These are phyloP conservation scores for Mimosa pudica DNA, from an alignment of 306 rosid species.

Conservation along the genomic window DNA sequence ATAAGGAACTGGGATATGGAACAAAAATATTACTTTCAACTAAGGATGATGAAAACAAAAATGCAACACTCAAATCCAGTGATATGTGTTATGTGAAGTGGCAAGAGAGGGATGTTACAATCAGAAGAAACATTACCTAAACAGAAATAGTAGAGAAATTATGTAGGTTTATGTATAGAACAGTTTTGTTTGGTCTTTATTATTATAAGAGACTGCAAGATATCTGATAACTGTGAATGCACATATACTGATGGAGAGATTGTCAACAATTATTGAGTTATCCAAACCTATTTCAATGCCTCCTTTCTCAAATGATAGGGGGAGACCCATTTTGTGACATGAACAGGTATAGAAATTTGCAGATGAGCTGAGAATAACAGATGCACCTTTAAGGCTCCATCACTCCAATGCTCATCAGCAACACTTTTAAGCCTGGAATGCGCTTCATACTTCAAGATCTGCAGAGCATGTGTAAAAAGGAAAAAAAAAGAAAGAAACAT, in stretches of 20 bases:
- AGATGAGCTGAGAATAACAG: constrained; percentile 24
- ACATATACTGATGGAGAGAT: not conserved
- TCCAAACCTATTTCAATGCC: not conserved
- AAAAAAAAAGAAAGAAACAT: constrained; percentile 9
- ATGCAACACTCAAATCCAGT: not conserved
- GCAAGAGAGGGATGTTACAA: not conserved
- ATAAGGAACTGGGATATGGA: constrained; percentile 14
- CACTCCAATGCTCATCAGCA: constrained; percentile 98
- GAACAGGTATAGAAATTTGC: constrained; percentile 25
- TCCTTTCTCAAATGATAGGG: not conserved
- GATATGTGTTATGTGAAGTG: constrained; percentile 12
- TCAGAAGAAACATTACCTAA: not conserved
- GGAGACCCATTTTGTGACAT: not conserved
- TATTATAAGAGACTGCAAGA: not conserved
- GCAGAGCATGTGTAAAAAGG: constrained; percentile 29
- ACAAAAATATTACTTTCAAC: constrained; percentile 1
- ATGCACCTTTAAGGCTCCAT: constrained; percentile 92
- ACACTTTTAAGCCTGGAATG: constrained; percentile 73
- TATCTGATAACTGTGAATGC: not conserved
- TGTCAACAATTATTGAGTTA: not conserved
- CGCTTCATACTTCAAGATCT: constrained; percentile 79
- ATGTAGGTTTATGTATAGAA: not conserved
- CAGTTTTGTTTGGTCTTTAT: not conserved
- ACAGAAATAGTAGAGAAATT: not conserved
- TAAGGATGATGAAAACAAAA: constrained; percentile 13